Evolutionary conservation across 2,329 filamentous ascomycete species (phyloP).

Genomic region (Hypoxylon sp.): DNA sequence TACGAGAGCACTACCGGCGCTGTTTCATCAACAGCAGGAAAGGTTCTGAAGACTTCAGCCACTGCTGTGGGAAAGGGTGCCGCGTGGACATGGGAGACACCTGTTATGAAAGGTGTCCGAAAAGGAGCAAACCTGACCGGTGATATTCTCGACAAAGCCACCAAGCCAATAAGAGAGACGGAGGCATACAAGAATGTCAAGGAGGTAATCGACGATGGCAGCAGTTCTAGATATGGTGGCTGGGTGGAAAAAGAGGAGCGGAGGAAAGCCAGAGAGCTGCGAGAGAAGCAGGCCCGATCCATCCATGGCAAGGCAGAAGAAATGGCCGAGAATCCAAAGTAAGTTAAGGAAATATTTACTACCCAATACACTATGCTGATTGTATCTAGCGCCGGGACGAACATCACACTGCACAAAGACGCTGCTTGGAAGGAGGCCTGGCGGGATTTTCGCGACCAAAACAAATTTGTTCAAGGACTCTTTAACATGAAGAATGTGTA

Average conservation of each 20-base stretch:
- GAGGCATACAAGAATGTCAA: constrained; percentile 96
- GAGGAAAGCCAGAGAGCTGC: constrained; percentile 78
- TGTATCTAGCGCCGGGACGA: constrained; percentile 82
- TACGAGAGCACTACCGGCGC: constrained; percentile 89
- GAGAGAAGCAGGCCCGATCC: constrained; percentile 72
- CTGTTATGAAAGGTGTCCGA: constrained; percentile 90
- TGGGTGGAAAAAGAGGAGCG: constrained; percentile 98
- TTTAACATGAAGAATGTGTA: constrained; percentile 90
- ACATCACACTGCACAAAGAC: constrained; percentile 96
- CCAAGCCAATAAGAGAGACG: constrained; percentile 91
- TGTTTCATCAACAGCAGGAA: constrained; percentile 81
- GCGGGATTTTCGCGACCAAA: constrained; percentile 92
- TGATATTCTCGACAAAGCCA: constrained; percentile 91
- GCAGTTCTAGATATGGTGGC: constrained; percentile 93
- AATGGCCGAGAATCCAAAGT: constrained; percentile 88
- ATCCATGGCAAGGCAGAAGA: constrained; percentile 68
- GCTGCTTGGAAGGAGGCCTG: constrained; percentile 98
- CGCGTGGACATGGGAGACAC: constrained; percentile 96
- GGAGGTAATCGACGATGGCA: constrained; percentile 96
- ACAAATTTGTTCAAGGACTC: constrained; percentile 86
- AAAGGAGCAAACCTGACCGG: constrained; percentile 89
- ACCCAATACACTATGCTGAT: constrained; percentile 41
- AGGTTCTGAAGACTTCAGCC: constrained; percentile 86
- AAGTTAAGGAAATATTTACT: constrained; percentile 56
- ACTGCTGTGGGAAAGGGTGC: constrained; percentile 90